phyloP scores from a whole-genome alignment of 768 basidiomycete genomes.

The Leccinum fibrillosum region DNA sequence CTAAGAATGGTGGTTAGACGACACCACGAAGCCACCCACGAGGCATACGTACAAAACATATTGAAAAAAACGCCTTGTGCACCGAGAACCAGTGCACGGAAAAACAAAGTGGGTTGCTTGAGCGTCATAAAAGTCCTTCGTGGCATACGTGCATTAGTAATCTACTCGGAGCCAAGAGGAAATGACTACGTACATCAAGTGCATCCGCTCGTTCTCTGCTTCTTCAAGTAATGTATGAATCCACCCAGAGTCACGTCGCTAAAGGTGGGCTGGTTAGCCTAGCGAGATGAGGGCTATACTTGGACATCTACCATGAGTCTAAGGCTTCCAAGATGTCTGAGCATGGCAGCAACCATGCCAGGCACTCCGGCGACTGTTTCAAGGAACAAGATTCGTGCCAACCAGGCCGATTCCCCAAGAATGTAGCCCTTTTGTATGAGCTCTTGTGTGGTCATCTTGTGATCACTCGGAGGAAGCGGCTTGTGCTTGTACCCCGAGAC shows the following conservation, averaged over 20 bases:
- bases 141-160: slow-evolving; percentile 15
- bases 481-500: slow-evolving; percentile 84
- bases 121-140: slow-evolving; percentile 93
- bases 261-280: slow-evolving; percentile 6
- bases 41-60: slow-evolving; percentile 64
- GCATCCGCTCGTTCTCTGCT: slow-evolving; percentile 97
- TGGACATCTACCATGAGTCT: slow-evolving; percentile 69
- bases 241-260: slow-evolving; percentile 66
- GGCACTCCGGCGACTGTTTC: slow-evolving; percentile 95
- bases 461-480: slow-evolving; percentile 49
- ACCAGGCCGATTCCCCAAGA: slow-evolving; percentile 74
- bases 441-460: slow-evolving; percentile 67
- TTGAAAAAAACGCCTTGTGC: slow-evolving; percentile 94
- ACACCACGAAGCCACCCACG: slow-evolving; percentile 10
- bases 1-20: slow-evolving; percentile 35
- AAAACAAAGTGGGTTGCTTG: slow-evolving; percentile 71
- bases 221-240: slow-evolving; percentile 92
- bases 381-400: slow-evolving; percentile 65
- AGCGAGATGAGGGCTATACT: slow-evolving; percentile 6
- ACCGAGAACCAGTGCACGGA: slow-evolving; percentile 80
- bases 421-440: slow-evolving; percentile 72
- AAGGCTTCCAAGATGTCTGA: slow-evolving; percentile 85
- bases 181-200: slow-evolving; percentile 59
- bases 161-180: slow-evolving; percentile 3
- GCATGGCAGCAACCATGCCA: slow-evolving; percentile 89